Evolutionary conservation across 306 rosid genomes (phyloP), one percentile per base, ranked within the genome.

Genomic region (Trifolium dubium): DNA sequence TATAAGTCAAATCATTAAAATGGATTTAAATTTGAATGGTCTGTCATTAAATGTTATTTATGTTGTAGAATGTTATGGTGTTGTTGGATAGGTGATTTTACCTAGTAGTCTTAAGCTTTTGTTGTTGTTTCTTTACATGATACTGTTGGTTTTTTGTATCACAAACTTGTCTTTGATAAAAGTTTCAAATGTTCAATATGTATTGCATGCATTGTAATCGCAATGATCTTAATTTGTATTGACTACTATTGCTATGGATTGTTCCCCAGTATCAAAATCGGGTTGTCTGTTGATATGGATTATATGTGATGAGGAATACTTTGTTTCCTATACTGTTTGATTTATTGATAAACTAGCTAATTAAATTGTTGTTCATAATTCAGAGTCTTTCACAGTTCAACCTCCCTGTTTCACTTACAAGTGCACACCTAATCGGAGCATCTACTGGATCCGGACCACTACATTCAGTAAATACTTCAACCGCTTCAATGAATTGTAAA

Each of bases 341-440:
- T 81, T 72, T 76, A 66, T 70, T 64, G 73, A 29, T 71, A 37
- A 66, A 34, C 64, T 70, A 18, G 34, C 72, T 41, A 17, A 84
- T 40, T 71, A 64, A 80, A 69, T 79, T 76, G 32, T 55, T 74
- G 56, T 79, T 80, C 61, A 14, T 35, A 67, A 79, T 80, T 72
- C 88, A 73, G 97, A 81, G 98, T 84, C 96, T 95, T 76, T 95
- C 99, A 70, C 99, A 92, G 90, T 95, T 95, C 73, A 95, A 95
- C 83, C 99, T 95, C 77, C 99, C 99, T 43, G 96, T 88, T 69
- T 88, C 99, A 6, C 86, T 91, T 82, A 90, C 98, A 83, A 92
- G 75, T 79, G 87, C 87, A 49, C 98, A 89, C 79, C 74, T 94
- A 61, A 73, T 86, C 40, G 97, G 99, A 70, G 82, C 87, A 63